Percentiles rank a stretch among this genome's conserved stretches.
Conservation (phyloP, 106 monocot genomes). For the Dendrobium catenatum region DNA sequence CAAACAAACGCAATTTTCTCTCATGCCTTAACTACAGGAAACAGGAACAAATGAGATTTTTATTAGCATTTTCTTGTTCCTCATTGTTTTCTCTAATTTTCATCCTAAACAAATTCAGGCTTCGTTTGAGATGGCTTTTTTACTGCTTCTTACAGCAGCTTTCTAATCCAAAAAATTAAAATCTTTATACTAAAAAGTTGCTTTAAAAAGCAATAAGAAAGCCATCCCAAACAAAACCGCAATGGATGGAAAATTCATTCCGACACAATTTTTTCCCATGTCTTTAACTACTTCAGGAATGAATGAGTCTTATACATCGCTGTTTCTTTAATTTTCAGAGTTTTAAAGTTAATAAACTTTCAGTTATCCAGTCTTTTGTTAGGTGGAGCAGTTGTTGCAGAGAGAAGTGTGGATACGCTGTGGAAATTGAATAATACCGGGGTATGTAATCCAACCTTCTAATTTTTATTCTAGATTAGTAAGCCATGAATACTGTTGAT, state of each 20-base stretch:
- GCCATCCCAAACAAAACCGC: too few relatives aligned
- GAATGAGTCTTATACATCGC: too few relatives aligned
- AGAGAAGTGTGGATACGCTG: slow-evolving; percentile 34
- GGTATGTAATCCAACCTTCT: slow-evolving; percentile 22
- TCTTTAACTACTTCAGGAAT: too few relatives aligned
- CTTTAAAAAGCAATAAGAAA: too few relatives aligned
- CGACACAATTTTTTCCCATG: too few relatives aligned
- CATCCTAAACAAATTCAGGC: too few relatives aligned
- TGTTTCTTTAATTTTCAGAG: neutral
- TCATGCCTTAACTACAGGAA: neutral
- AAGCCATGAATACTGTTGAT: neutral
- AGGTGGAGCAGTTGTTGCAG: slow-evolving; percentile 37
- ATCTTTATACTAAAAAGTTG: too few relatives aligned
- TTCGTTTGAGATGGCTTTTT: too few relatives aligned
- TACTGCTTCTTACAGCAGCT: too few relatives aligned
- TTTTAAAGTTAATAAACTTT: neutral
- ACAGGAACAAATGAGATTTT: neutral
- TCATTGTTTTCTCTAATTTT: neutral
- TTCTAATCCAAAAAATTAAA: too few relatives aligned
- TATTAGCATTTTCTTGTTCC: neutral
- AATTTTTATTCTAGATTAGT: neutral
- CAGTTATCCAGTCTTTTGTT: slow-evolving; percentile 32
- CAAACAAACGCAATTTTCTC: too few relatives aligned
- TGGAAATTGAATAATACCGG: slow-evolving; percentile 61
- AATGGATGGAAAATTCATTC: too few relatives aligned